Evolutionary conservation across 2,329 filamentous ascomycete species (phyloP), one percentile per base, ranked within the genome.

Genomic region (Fusarium udum): DNA sequence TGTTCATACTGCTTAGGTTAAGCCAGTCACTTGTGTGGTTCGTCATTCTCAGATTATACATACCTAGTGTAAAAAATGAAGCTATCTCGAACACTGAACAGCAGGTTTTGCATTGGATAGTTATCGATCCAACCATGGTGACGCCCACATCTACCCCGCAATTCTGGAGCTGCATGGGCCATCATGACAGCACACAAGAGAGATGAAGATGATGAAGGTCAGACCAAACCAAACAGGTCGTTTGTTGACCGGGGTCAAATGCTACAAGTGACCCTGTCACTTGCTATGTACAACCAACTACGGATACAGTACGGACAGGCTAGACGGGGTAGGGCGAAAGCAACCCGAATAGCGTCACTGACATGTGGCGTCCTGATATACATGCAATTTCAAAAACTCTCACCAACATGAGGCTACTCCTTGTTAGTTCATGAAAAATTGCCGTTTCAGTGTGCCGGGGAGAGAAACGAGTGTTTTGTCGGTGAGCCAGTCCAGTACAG

Each of bases 61-160:
- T 37, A 31, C 14, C 18, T 36, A 36, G 31, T 52, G n/a, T 52
- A 49, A 52, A 61, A 36, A 68, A 61, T 68, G 67, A 74, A 61
- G 71, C 67, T 72, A 74, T 74, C 59, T 72, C 37, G 58, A 71
- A 68, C 59, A 69, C 39, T 20, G 36, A n/a, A 39, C 10, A 43
- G 22, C 46, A 14, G 31, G 55, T 37, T 67, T 59, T 32, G 42
- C 42, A 45, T 34, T 26, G 37, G 31, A 26, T 68, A 55, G 58
- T 48, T 57, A 55, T 57, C 55, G 64, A 73, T 73, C 60, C 43
- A 52, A 20, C 20, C 58, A 61, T 20, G 42, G 12, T 51, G 43
- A 67, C 51, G 62, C 42, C 71, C 56, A 73, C 48, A 51, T 52
- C 71, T 73, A 73, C 71, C 71, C 71, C 71, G 71, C 71, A 73